phyloP scores from a whole-genome alignment of 306 rosid genomes.

The Ormosia semicastrata region DNA sequence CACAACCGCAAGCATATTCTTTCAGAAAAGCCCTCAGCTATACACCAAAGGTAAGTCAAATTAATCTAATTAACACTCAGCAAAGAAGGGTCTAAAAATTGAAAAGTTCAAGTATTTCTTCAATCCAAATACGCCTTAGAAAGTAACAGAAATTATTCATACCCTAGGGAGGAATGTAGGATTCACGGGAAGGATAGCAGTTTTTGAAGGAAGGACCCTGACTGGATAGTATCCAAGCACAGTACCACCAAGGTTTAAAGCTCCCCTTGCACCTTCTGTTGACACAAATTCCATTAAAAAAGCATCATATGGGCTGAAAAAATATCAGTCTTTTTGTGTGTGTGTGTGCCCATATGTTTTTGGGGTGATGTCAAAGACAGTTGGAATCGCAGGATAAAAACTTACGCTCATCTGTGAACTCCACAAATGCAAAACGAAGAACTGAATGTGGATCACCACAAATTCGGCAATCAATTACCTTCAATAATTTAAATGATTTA shows the following conservation, averaged over 20 bases:
- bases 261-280: slow-evolving; percentile 78
- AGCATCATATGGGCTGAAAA: slow-evolving; percentile 6
- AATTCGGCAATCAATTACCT: slow-evolving; percentile 80
- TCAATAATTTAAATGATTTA: slow-evolving; percentile 17
- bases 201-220: slow-evolving; percentile 83
- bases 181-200: slow-evolving; percentile 88
- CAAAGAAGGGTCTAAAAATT: neutral
- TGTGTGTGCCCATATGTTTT: neutral
- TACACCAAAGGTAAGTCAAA: neutral
- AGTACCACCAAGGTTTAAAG: slow-evolving; percentile 75
- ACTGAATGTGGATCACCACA: slow-evolving; percentile 82
- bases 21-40: neutral
- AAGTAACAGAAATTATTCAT: slow-evolving; percentile 17
- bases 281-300: slow-evolving; percentile 22
- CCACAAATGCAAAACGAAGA: slow-evolving; percentile 88
- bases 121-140: neutral
- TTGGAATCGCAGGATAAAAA: slow-evolving; percentile 17
- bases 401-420: slow-evolving; percentile 77
- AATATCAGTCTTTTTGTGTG: neutral
- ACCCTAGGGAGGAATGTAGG: slow-evolving; percentile 86
- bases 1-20: neutral
- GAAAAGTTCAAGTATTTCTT: neutral
- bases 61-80: neutral
- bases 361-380: neutral
- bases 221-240: slow-evolving; percentile 79